phyloP scores from a whole-genome alignment of 1,284 basidiomycete species.

The Xerocomus nothofagi region DNA sequence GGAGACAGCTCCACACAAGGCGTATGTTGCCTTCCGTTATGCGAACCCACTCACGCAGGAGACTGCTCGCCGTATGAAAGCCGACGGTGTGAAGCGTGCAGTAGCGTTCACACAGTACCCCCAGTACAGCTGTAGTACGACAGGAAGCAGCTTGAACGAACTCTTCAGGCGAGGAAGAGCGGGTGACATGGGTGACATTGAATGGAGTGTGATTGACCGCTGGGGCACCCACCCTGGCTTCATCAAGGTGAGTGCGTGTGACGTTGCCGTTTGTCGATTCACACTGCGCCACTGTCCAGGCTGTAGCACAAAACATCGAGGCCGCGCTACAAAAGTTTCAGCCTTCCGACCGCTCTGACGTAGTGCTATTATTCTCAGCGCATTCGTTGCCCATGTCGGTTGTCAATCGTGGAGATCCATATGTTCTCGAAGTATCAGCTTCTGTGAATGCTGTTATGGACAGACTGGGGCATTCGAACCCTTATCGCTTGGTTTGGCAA shows the following conservation, averaged over 20 bases:
- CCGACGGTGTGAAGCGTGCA: constrained; percentile 89
- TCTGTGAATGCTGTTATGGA: constrained; percentile 91
- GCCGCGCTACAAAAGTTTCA: constrained; percentile 83
- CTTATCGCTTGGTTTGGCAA: constrained; percentile 97
- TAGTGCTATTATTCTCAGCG: constrained; percentile 93
- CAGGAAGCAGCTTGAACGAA: constrained; percentile 96
- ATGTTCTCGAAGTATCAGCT: constrained; percentile 93
- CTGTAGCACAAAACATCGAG: constrained; percentile 88
- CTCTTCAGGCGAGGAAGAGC: constrained; percentile 68
- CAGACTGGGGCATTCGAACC: constrained; percentile 74
- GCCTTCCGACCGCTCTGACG: constrained; percentile 64
- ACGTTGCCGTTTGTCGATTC: not conserved
- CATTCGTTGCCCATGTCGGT: constrained; percentile 98
- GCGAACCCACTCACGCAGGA: constrained; percentile 87
- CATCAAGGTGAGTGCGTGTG: constrained; percentile 67
- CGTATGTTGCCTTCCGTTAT: constrained; percentile 95
- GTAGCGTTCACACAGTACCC: constrained; percentile 99
- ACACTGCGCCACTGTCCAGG: constrained; percentile 46
- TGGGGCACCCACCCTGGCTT: constrained; percentile 97
- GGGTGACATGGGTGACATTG: constrained; percentile 62
- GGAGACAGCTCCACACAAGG: constrained; percentile 91
- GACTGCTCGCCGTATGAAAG: constrained; percentile 81
- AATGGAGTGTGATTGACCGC: constrained; percentile 98
- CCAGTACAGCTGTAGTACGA: constrained; percentile 98
- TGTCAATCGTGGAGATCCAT: constrained; percentile 97